These are phyloP conservation scores for Talaromyces sp. DNA, from an alignment of 2,329 filamentous ascomycete species.

Conservation along the genomic window DNA sequence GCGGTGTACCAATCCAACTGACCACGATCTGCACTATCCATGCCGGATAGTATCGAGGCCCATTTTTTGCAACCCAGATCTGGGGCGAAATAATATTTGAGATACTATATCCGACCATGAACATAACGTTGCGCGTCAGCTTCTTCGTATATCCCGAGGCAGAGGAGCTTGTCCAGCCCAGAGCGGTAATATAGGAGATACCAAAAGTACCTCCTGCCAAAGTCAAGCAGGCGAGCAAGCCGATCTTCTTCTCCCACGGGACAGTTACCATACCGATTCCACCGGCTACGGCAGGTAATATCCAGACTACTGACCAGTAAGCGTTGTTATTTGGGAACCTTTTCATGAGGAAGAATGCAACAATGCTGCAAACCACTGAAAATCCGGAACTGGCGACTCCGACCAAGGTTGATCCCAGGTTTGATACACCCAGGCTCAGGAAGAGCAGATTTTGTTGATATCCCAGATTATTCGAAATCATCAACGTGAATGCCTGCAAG, in stretches of 20 bases:
- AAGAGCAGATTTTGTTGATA: slow-evolving; percentile 43
- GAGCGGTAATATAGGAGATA: slow-evolving; percentile 10
- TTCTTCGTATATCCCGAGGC: slow-evolving; percentile 14
- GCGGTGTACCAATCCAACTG: slow-evolving; percentile 18
- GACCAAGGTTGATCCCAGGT: slow-evolving; percentile 41
- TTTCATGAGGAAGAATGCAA: slow-evolving; percentile 31
- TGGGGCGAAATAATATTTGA: slow-evolving; percentile 14
- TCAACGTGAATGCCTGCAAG: slow-evolving; percentile 21
- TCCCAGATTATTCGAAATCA: slow-evolving; percentile 39
- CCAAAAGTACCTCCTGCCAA: slow-evolving; percentile 25
- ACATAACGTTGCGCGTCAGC: slow-evolving; percentile 13
- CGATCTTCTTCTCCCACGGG: slow-evolving; percentile 29
- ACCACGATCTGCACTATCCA: slow-evolving; percentile 15
- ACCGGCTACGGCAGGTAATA: slow-evolving; percentile 5
- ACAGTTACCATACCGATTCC: slow-evolving; percentile 15
- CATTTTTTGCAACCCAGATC: slow-evolving; percentile 8
- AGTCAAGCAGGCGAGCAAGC: slow-evolving; percentile 31
- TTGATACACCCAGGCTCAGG: slow-evolving; percentile 34
- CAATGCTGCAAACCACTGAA: slow-evolving; percentile 31
- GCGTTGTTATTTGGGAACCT: slow-evolving; percentile 26
- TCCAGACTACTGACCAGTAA: slow-evolving; percentile 7
- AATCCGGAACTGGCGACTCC: slow-evolving; percentile 39
- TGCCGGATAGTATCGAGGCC: slow-evolving; percentile 11
- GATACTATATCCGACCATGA: slow-evolving; percentile 13
- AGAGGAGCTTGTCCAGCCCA: slow-evolving; percentile 12